Percentiles rank a stretch among this genome's conserved stretches.
Evolutionary conservation across 371 early-diverging fungal genomes (phyloP).

Genomic region (Chytridiales sp.): DNA sequence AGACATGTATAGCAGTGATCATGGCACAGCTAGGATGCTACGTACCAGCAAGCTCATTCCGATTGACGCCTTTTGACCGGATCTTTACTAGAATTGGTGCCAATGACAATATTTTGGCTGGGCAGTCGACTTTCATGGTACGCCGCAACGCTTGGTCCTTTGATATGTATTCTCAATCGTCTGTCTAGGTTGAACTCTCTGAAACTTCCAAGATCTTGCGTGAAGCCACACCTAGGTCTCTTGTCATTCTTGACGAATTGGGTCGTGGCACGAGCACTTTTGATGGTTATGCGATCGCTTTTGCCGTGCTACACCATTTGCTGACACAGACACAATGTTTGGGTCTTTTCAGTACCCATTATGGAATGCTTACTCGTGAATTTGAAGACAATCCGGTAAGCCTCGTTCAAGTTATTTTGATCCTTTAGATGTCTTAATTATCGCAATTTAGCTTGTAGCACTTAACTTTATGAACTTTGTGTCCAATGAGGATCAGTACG

Average conservation of each 20-base stretch:
- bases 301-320: slow-evolving; percentile 87
- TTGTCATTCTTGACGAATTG: slow-evolving; percentile 99
- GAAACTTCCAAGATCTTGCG: slow-evolving; percentile 95
- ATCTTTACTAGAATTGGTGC: slow-evolving; percentile 97
- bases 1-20: slow-evolving; percentile 94
- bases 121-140: slow-evolving; percentile 99
- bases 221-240: slow-evolving; percentile 88
- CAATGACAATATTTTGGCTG: slow-evolving; percentile 93
- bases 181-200: slow-evolving; percentile 67
- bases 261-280: slow-evolving; percentile 99
- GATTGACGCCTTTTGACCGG: slow-evolving; percentile 88
- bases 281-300: slow-evolving; percentile 98
- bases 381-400: slow-evolving; percentile 61
- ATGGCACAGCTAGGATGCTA: slow-evolving; percentile 98
- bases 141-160: neutral
- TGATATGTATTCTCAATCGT: neutral
- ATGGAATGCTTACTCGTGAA: slow-evolving; percentile 86
- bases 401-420: slow-evolving; percentile 12
- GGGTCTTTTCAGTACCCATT: slow-evolving; percentile 98
- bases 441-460: slow-evolving; percentile 41
- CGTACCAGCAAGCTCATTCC: slow-evolving; percentile 84
- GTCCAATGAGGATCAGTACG: slow-evolving; percentile 69
- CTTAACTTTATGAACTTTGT: slow-evolving; percentile 75
- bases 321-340: slow-evolving; percentile 82
- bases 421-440: neutral